Evolutionary conservation across 1,284 basidiomycete species (phyloP), one percentile per base, ranked within the genome.

Genomic region (Mycena citricolor): DNA sequence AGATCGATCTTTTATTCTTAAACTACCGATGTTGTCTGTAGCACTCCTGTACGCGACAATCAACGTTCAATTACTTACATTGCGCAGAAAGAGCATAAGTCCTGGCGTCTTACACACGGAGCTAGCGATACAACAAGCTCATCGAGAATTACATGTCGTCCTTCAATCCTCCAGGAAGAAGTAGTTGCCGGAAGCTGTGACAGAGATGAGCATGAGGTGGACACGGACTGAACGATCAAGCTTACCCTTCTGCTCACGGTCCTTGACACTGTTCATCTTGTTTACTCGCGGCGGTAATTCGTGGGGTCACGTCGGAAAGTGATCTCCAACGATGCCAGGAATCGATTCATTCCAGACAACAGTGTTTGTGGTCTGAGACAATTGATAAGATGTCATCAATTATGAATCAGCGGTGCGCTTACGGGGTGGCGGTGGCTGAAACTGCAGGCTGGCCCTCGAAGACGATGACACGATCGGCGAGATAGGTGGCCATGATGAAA

Each of bases 401-500:
- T 42, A 51, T 32, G 21, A 48, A 46, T 47, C 17, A 45, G 44
- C 13, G 28, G 25, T 26, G 8, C 16, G 71, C 86, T 57, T 63
- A 92, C 87, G 86, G 88, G 32, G 89, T 88, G 13, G 92, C 92
- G 23, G 83, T 93, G 11, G 93, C 90, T 44, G 84, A 47, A 35
- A 90, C 64, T 33, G 90, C 91, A 7, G 93, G 93, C 57, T 81
- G 66, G 39, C 93, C 94, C 62, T 91, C 86, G 60, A 94, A 97
- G 13, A 97, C 92, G 54, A 98, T 95, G 58, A 98, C 94, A 50
- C 94, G 88, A 64, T 97, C 94, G 36, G 94, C 93, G 45, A 97
- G 86, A 65, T 97, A 97, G 3, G 94, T 95, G 4, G 94, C 92
- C 87, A 92, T 91, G 70, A 94, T 92, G 68, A 97, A 97, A 73